Evolutionary conservation across 148 eudicot genomes (phyloP), one percentile per base, ranked within the genome.

Genomic region (Pouteria glomerata): DNA sequence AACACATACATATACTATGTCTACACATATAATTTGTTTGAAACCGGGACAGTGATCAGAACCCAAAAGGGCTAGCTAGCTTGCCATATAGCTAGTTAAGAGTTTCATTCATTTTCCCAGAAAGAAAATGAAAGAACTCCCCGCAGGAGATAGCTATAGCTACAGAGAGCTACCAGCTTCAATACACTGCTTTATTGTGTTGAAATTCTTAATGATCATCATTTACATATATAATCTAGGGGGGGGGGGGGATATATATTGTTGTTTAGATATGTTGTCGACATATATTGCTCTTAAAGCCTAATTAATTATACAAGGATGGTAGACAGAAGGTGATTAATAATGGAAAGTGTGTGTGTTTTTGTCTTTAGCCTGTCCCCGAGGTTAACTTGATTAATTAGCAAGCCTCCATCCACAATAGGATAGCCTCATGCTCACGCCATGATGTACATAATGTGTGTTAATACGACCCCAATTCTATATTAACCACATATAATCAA

Each of bases 341-440:
- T 69, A 26, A 75, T 39, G 10, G 0, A 39, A 39, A 4, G 44
- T 39, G 34, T 27, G 26, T 12, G 44, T 47, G 55, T 66, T 77
- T 77, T 72, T 66, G 62, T 77, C 76, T 66, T 67, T 72, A 66
- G 33, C 31, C 68, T 68, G 61, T 23, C 56, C 10, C 30, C 77
- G 15, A 53, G 57, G 44, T 64, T 39, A 39, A 34, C 27, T 41
- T 16, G 2, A 39, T 21, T 39, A 16, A 52, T 26, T 67, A 31
- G 21, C 37, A n/a, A n/a, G n/a, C n/a, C n/a, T n/a, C 61, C 34
- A 52, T 70, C 69, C 70, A 70, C 74, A 70, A 63, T 76, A 71
- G 53, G 75, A 77, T 71, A 77, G 71, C 75, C 80, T 77, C 70
- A 77, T 74, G 19, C 80, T 47, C 39, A 66, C 57, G 70, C 70